These are phyloP conservation scores for Setaria italica DNA, from an alignment of 202 grass and related monocot species.

Conservation along the genomic window DNA sequence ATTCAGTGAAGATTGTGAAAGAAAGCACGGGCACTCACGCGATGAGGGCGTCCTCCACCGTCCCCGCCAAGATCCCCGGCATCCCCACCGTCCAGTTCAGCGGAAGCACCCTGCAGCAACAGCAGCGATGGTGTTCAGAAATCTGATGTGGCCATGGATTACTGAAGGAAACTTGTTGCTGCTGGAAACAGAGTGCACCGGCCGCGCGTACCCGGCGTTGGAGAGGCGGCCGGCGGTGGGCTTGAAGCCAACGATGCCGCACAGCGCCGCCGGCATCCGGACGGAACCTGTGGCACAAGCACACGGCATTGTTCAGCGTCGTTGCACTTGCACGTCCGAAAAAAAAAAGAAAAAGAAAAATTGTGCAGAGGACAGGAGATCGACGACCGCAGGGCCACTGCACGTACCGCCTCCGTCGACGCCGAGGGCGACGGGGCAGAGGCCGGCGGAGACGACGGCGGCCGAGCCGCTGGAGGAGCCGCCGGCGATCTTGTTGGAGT, in stretches of 20 bases:
- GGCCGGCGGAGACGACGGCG: conserved; percentile 83
- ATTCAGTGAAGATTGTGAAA: neutral
- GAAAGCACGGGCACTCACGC: conserved; percentile 56
- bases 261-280: conserved; percentile 87
- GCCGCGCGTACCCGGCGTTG: conserved; percentile 58
- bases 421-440: conserved; percentile 94
- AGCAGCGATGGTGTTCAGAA: neutral
- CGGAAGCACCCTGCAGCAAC: conserved; percentile 72
- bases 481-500: conserved; percentile 66
- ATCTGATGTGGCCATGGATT: neutral
- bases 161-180: neutral
- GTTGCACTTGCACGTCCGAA: neutral
- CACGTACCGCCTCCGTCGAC: conserved; percentile 86
- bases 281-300: conserved; percentile 66
- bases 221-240: conserved; percentile 85
- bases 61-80: conserved; percentile 87
- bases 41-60: conserved; percentile 87
- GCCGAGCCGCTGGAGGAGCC: conserved; percentile 96
- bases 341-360: too few species aligned
- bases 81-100: conserved; percentile 99
- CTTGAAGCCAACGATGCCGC: conserved; percentile 94
- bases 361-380: too few species aligned
- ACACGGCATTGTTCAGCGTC: neutral
- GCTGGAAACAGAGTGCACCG: neutral
- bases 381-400: neutral